phyloP scores from a whole-genome alignment of 768 basidiomycete genomes.

The Pleurotus djamor region DNA sequence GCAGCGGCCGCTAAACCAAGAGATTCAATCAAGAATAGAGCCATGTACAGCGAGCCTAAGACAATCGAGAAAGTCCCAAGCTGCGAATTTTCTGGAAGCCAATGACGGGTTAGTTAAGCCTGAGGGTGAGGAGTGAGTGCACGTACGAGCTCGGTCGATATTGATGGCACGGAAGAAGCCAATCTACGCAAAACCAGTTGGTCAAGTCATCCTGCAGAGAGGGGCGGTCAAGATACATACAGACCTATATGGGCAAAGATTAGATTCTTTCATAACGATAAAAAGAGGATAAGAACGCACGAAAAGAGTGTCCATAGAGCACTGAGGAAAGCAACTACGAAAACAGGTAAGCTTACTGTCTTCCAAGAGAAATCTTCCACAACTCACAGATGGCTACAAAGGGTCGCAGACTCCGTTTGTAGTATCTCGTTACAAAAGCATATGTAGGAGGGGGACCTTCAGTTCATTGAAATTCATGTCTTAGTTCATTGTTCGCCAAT shows the following conservation, averaged over 20 bases:
- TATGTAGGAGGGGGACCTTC: slow-evolving; percentile 50
- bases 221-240: too few species aligned
- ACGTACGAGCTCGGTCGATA: slow-evolving; percentile 48
- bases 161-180: slow-evolving; percentile 56
- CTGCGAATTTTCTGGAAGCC: slow-evolving; percentile 34
- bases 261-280: not conserved
- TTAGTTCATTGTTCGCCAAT: not conserved
- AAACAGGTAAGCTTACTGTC: slow-evolving; percentile 7
- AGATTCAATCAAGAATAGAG: slow-evolving; percentile 46
- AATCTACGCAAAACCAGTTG: slow-evolving; percentile 36
- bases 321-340: slow-evolving; percentile 38
- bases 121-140: not conserved
- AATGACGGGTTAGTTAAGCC: not conserved
- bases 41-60: slow-evolving; percentile 57
- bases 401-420: slow-evolving; percentile 58
- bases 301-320: slow-evolving; percentile 62
- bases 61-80: slow-evolving; percentile 56
- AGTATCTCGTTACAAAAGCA: slow-evolving; percentile 55
- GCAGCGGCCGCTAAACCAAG: slow-evolving; percentile 53
- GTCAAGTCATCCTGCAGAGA: not conserved
- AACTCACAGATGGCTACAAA: slow-evolving; percentile 45
- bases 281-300: slow-evolving; percentile 37
- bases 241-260: too few species aligned
- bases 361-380: not conserved
- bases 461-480: slow-evolving; percentile 16